Base-by-base conservation (phyloP, 2,329 filamentous ascomycete species). In the Fusarium tupiense region DNA sequence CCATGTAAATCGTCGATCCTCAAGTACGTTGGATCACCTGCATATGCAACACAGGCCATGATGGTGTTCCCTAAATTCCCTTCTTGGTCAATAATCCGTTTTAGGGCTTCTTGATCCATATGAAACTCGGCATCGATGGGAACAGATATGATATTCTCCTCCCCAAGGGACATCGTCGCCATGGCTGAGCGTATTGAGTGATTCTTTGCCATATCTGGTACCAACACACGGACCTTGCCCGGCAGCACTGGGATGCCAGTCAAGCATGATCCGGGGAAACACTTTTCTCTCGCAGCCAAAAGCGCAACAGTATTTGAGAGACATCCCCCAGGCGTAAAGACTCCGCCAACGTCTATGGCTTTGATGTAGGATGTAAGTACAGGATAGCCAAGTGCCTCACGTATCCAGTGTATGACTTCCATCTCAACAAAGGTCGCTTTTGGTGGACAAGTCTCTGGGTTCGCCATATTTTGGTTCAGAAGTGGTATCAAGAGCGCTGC, bases 51-150 rank as follows among this genome's bases (percentile, higher is more conserved):
- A 26, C 50, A 54, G 3, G 33, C 33, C 33, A 54, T 29, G 3
- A 54, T 2, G 10, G 2, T 29, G 5, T 29, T 38, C 2, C 14
- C 33, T 10, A 5, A 2, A 13, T 6, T 9, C 24, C 4, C 16
- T 9, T 54, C 33, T 29, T 29, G n/a, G 24, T 38, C 14, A 5
- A 54, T 29, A 11, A 38, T 38, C 6, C 19, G 10, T 20, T 11
- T 38, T 17, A 54, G 38, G 4, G 33, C 24, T 29, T 38, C 19
- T 22, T 29, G 50, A 38, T 54, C 33, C 24, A 38, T 54, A 26
- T 38, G 50, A 26, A 17, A 22, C 33, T 54, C 24, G 2, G 50
- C 19, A 54, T 54, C 5, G 2, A 54, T 14, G 14, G 33, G 33
- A 29, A 54, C 10, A 2, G n/a, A 5, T 38, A 38, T 17, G 50